Base-by-base conservation (phyloP, 2,329 filamentous ascomycete species). In the Calonectria pteridis region DNA sequence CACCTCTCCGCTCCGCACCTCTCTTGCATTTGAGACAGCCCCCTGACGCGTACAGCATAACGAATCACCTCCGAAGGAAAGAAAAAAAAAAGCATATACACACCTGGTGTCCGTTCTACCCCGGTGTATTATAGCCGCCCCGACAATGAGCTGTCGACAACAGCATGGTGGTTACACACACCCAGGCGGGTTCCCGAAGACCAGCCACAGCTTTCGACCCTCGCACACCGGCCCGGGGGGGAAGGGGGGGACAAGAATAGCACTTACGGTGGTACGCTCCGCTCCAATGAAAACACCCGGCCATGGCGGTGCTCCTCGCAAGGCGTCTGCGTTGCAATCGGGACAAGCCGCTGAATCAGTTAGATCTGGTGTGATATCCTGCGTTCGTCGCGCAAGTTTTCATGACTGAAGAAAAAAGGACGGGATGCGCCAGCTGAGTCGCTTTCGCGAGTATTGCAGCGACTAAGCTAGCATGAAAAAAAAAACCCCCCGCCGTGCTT, bases 41-140 rank as follows among this genome's bases (percentile, higher is more conserved):
- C 55, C 55, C 55, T 62, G 55, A 62, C 55, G 37, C 55, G 37
- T 11, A 62, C 55, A 62, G 55, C 55, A 62, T 37, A 40, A 62
- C 55, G 55, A 62, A 40, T 62, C 55, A 62, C 43, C 35, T 62
- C 55, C 55, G 55, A 40, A 46, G 26, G 26, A 62, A 10, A 40
- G 40, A 62, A 40, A 62, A 62, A 62, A 40, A 62, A 40, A 28
- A 28, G 6, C 23, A 62, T 62, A 37, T 40, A 26, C 55, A 62
- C 55, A 62, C 55, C 55, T 62, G 55, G 55, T 18, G 35, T 62
- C 55, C n/a, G 55, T 40, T 20, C 20, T 40, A 62, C 55, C 55
- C 55, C 35, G 55, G 55, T 14, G 55, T n/a, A 62, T 9, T 26
- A 40, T 28, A 37, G 33, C 23, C 55, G 23, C 33, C 33, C 55